Evolutionary conservation across 2,329 filamentous ascomycete genomes (phyloP).

Genomic region (Neocatenulostroma microsporum): DNA sequence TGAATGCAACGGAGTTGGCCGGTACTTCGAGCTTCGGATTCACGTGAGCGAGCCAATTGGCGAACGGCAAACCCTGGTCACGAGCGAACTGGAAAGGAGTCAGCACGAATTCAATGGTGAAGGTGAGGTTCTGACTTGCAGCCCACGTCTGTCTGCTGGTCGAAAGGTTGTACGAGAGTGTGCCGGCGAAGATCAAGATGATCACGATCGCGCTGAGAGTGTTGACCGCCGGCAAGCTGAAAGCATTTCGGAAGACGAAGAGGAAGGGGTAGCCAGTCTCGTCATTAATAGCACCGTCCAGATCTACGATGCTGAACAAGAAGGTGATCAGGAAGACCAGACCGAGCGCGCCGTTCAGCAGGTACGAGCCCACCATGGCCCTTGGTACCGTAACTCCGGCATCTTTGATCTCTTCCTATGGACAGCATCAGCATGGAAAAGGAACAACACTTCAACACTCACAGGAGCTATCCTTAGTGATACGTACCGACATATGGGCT

Average conservation of each 20-base stretch:
- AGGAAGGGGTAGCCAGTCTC: constrained; percentile 22
- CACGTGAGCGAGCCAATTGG: constrained; percentile 15
- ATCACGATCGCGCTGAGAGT: constrained; percentile 28
- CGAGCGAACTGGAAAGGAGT: constrained; percentile 33
- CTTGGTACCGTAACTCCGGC: constrained; percentile 15
- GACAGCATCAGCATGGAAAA: too few relatives aligned
- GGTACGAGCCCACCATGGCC: constrained; percentile 14
- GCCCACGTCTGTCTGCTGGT: constrained; percentile 10
- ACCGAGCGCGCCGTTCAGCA: constrained; percentile 15
- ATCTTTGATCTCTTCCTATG: constrained; percentile 23
- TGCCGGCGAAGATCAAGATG: constrained; percentile 22
- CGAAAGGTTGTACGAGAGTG: constrained; percentile 1
- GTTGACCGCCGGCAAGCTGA: constrained; percentile 22
- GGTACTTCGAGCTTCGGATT: constrained; percentile 8
- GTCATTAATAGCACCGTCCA: constrained; percentile 21
- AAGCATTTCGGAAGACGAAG: constrained; percentile 28
- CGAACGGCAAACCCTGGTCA: constrained; percentile 22
- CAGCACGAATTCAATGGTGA: constrained; percentile 18
- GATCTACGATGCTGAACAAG: constrained; percentile 28
- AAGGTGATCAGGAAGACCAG: constrained; percentile 23
- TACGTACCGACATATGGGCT: constrained; percentile 11
- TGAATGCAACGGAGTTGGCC: constrained; percentile 7
- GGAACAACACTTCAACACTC: too few relatives aligned
- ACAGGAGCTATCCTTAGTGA: too few relatives aligned
- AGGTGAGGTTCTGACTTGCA: constrained; percentile 29